Percentiles rank a stretch among this genome's conserved stretches.
Evolutionary conservation across 768 basidiomycete species (phyloP).

Genomic region (Pleurotus platypus): DNA sequence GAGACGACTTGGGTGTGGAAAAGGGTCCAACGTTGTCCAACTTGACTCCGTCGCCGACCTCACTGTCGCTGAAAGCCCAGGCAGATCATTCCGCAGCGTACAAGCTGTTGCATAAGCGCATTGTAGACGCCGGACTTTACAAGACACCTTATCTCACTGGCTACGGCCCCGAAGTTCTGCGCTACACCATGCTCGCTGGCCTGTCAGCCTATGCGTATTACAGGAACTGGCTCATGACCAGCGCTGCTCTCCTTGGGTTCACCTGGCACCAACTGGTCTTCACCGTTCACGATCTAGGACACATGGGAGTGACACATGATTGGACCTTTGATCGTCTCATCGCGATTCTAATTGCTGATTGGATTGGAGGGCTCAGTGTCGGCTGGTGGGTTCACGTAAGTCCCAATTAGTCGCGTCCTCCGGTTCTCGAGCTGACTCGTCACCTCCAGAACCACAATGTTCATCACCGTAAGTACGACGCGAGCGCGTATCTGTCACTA

Average conservation of each 20-base stretch:
- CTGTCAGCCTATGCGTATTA: constrained; percentile 60
- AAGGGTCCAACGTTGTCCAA: constrained; percentile 37
- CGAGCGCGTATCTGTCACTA: background rate
- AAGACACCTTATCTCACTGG: constrained; percentile 78
- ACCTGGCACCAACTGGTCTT: constrained; percentile 97
- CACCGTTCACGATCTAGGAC: constrained; percentile 90
- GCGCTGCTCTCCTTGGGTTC: constrained; percentile 80
- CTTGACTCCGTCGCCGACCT: constrained; percentile 50
- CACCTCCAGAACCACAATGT: constrained; percentile 81
- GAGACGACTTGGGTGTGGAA: constrained; percentile 19
- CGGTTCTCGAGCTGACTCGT: constrained; percentile 3
- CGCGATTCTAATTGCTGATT: constrained; percentile 78
- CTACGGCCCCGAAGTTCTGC: constrained; percentile 84
- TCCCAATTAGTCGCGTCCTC: constrained; percentile 18
- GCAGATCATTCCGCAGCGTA: constrained; percentile 74
- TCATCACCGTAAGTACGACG: constrained; percentile 75
- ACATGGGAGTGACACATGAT: constrained; percentile 88
- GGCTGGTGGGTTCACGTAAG: constrained; percentile 98
- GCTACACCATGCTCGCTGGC: constrained; percentile 66
- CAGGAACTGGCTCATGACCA: constrained; percentile 62
- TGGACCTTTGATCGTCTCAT: constrained; percentile 80
- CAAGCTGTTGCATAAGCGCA: constrained; percentile 68
- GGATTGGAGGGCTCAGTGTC: constrained; percentile 88
- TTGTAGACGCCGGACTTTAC: constrained; percentile 82
- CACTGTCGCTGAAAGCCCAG: constrained; percentile 55